These are phyloP conservation scores for Colletotrichum sp. DNA, from an alignment of 2,329 filamentous ascomycete species.

Conservation along the genomic window DNA sequence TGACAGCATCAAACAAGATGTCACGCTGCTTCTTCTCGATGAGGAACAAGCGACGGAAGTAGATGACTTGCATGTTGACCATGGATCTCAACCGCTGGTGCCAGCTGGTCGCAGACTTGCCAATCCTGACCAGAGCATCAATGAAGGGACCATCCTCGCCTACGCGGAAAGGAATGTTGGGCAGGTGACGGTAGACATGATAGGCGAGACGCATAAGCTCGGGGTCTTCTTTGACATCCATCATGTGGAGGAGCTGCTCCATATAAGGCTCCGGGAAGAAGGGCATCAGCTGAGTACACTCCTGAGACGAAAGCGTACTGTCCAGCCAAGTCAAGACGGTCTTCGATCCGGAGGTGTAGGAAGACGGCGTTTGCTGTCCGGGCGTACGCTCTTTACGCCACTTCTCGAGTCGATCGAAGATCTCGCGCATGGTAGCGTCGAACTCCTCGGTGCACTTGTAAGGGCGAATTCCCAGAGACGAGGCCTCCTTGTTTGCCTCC, in stretches of 20 bases:
- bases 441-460: slow-evolving; percentile 83
- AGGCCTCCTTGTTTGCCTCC: slow-evolving; percentile 77
- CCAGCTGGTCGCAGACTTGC: slow-evolving; percentile 85
- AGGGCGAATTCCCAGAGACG: slow-evolving; percentile 83
- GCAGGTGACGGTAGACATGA: slow-evolving; percentile 94
- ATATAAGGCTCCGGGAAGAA: slow-evolving; percentile 93
- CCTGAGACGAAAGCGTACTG: slow-evolving; percentile 85
- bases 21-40: slow-evolving; percentile 77
- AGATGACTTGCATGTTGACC: slow-evolving; percentile 98
- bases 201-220: slow-evolving; percentile 95
- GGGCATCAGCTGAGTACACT: slow-evolving; percentile 87
- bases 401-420: slow-evolving; percentile 80
- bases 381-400: slow-evolving; percentile 87
- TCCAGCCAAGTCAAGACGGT: slow-evolving; percentile 96
- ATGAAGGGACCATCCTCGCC: slow-evolving; percentile 89
- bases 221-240: slow-evolving; percentile 98
- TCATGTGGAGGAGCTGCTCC: slow-evolving; percentile 96
- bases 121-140: slow-evolving; percentile 84
- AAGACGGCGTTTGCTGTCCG: slow-evolving; percentile 90
- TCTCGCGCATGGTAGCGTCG: slow-evolving; percentile 69
- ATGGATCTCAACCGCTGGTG: slow-evolving; percentile 93
- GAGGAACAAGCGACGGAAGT: slow-evolving; percentile 94
- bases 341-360: slow-evolving; percentile 95
- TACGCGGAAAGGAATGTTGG: slow-evolving; percentile 90
- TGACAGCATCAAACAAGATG: slow-evolving; percentile 88